phyloP scores from a whole-genome alignment of 768 basidiomycete genomes.

The Termitomyces sp. region DNA sequence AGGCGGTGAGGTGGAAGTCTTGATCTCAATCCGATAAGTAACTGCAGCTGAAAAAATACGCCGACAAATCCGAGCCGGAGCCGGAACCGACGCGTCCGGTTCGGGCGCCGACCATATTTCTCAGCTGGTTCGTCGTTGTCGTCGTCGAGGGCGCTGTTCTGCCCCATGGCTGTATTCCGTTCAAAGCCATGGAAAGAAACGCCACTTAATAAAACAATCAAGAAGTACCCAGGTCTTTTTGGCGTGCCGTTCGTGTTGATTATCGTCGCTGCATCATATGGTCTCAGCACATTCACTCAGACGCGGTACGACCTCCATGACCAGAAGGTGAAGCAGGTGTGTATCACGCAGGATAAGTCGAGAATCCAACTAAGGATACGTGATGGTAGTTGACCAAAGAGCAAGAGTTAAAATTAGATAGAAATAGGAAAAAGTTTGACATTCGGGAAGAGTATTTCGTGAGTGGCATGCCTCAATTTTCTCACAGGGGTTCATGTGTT shows the following conservation, averaged over 20 bases:
- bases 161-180: conserved; percentile 44
- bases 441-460: conserved; percentile 96
- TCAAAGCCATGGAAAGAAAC: conserved; percentile 19
- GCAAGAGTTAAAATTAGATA: conserved; percentile 70
- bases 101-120: background rate
- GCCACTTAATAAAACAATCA: conserved; percentile 36
- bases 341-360: conserved; percentile 7
- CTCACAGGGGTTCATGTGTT: background rate
- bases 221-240: conserved; percentile 66
- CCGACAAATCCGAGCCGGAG: conserved; percentile 7
- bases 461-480: conserved; percentile 30
- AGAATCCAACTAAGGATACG: background rate
- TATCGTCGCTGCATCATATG: conserved; percentile 85
- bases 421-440: conserved; percentile 76
- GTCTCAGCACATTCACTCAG: conserved; percentile 77
- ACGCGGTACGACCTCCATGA: conserved; percentile 88
- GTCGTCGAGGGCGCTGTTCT: background rate
- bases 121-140: background rate
- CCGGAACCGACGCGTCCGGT: background rate
- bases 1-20: background rate
- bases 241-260: conserved; percentile 84
- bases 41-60: background rate
- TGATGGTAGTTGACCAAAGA: conserved; percentile 58
- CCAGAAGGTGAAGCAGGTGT: conserved; percentile 67
- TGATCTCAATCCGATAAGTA: background rate